These are phyloP conservation scores for Volvox carteri DNA, from an alignment of 163 green algal genomes.

Conservation along the genomic window DNA sequence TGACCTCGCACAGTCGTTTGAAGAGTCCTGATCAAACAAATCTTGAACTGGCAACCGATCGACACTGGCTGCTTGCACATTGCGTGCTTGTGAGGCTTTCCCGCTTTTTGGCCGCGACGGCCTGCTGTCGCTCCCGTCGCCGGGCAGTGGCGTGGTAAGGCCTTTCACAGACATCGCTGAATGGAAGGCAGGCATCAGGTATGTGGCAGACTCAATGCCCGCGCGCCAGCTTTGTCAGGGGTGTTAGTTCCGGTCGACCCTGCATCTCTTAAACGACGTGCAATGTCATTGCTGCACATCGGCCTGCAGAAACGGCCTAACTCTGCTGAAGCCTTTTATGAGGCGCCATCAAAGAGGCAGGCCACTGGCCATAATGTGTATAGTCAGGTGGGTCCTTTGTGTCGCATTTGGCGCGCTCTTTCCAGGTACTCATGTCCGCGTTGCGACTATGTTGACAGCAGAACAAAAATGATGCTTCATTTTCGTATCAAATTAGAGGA, in stretches of 20 bases:
- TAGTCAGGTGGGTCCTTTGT: constrained; percentile 19
- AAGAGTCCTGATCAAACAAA: too few species aligned
- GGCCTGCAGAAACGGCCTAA: constrained; percentile 31
- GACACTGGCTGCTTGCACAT: neutral
- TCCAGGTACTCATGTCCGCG: neutral
- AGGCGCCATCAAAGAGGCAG: constrained; percentile 35
- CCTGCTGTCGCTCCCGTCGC: neutral
- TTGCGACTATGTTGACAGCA: too few species aligned
- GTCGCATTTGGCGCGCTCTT: neutral
- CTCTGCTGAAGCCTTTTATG: neutral
- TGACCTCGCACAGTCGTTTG: too few species aligned
- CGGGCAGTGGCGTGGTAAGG: neutral
- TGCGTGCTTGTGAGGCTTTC: neutral
- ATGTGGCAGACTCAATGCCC: neutral
- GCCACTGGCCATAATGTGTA: neutral
- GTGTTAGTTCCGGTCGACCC: neutral
- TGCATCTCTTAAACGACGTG: neutral
- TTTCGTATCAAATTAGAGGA: too few species aligned
- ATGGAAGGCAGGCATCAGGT: constrained; percentile 39
- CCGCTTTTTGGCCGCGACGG: constrained; percentile 16
- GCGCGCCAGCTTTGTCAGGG: neutral
- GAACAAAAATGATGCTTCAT: too few species aligned
- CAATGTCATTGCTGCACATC: neutral
- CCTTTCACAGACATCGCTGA: neutral
- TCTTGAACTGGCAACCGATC: neutral